These are phyloP conservation scores for Aphanomyces cochlioides DNA, from an alignment of 352 stramenopile genomes.

Conservation along the genomic window DNA sequence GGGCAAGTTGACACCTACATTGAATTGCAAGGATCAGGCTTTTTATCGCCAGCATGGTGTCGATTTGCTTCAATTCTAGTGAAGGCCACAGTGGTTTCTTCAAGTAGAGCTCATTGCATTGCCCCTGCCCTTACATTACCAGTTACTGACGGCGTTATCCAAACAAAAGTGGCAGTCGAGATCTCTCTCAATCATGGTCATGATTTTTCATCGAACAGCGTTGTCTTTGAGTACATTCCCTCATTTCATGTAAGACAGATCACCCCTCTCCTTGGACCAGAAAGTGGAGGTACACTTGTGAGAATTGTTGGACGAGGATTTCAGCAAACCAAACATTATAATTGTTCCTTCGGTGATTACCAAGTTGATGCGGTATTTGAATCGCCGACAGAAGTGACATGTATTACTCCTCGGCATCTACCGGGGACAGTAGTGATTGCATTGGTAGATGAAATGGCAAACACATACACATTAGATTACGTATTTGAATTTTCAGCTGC, in stretches of 20 bases:
- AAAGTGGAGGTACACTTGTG: conserved; percentile 49
- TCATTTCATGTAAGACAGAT: conserved; percentile 50
- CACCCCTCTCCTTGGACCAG: conserved; percentile 43
- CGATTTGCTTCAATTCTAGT: conserved; percentile 40
- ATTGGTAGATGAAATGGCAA: conserved; percentile 20
- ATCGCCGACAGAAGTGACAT: conserved; percentile 37
- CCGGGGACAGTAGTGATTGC: conserved; percentile 21
- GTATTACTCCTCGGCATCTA: conserved; percentile 13
- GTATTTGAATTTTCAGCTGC: conserved; percentile 64
- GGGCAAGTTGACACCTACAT: conserved; percentile 13
- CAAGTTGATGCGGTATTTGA: conserved; percentile 41
- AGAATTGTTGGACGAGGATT: conserved; percentile 54
- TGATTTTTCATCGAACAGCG: conserved; percentile 77
- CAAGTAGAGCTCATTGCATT: conserved; percentile 43
- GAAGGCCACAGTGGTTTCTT: conserved; percentile 42
- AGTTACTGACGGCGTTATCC: background rate
- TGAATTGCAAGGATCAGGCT: background rate
- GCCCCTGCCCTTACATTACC: conserved; percentile 33
- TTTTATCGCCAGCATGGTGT: conserved; percentile 34
- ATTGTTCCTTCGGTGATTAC: conserved; percentile 61
- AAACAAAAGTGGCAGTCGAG: conserved; percentile 42
- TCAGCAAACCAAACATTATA: conserved; percentile 48
- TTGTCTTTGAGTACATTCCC: conserved; percentile 58
- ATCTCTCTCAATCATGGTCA: conserved; percentile 85
- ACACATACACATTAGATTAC: background rate